Percentiles rank a stretch among this genome's conserved stretches.
Conservation (phyloP, 2,329 filamentous ascomycete genomes). For the Gaeumannomyces sp. region DNA sequence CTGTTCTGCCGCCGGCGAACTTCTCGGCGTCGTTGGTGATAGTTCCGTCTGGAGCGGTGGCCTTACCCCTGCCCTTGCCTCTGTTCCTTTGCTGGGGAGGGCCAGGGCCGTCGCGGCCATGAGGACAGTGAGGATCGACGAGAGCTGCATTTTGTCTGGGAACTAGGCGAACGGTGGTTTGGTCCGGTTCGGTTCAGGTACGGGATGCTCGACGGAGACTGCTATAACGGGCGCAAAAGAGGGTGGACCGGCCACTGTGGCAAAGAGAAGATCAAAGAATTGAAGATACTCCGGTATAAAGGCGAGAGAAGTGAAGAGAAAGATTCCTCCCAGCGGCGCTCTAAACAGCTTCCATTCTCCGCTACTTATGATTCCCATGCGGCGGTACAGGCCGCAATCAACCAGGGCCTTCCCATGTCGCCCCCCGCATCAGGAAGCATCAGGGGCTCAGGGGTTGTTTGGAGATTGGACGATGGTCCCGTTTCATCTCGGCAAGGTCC, state of each 20-base stretch:
- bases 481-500: not conserved
- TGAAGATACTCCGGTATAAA: not conserved
- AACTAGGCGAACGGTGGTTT: too few relatives aligned
- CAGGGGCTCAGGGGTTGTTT: not conserved
- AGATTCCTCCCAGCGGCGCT: too few relatives aligned
- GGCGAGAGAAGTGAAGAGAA: not conserved
- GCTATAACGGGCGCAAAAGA: not conserved
- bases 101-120: not conserved
- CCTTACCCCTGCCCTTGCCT: not conserved
- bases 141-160: not conserved
- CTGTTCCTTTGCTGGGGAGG: not conserved
- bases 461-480: not conserved
- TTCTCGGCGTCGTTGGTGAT: not conserved
- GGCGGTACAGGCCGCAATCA: too few relatives aligned
- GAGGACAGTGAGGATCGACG: not conserved
- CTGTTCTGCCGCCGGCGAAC: not conserved
- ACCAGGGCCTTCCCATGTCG: too few relatives aligned
- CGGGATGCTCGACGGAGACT: not conserved
- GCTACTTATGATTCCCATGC: not conserved
- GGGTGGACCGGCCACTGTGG: not conserved
- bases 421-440: not conserved
- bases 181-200: too few relatives aligned
- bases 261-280: not conserved
- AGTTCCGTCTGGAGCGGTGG: not conserved
- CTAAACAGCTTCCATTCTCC: not conserved